Conservation (phyloP, 2,329 filamentous ascomycete genomes). For the Fusarium sp. region DNA sequence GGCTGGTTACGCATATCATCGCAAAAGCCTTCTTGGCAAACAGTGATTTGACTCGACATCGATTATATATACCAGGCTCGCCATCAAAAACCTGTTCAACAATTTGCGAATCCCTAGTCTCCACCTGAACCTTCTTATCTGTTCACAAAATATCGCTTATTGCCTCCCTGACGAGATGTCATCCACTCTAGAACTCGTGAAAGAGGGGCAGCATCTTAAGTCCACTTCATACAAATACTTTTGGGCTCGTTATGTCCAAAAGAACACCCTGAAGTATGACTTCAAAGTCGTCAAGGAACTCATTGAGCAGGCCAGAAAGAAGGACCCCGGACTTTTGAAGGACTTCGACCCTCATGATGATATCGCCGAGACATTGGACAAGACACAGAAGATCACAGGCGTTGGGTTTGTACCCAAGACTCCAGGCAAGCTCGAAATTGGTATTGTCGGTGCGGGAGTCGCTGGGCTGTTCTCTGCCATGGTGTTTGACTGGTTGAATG, state of each 20-base stretch:
- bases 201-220: background rate
- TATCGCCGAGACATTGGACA: slow-evolving; percentile 8
- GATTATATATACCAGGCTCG: too few relatives aligned
- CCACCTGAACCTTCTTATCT: too few relatives aligned
- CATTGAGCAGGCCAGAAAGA: background rate
- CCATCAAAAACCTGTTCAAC: too few relatives aligned
- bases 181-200: too few relatives aligned
- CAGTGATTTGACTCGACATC: too few relatives aligned
- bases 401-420: slow-evolving; percentile 12
- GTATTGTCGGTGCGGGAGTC: slow-evolving; percentile 32
- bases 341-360: background rate
- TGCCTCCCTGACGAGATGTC: too few relatives aligned
- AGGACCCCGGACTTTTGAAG: background rate
- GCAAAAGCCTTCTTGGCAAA: too few relatives aligned
- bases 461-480: slow-evolving; percentile 24
- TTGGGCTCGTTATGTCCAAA: slow-evolving; percentile 31
- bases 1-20: too few relatives aligned
- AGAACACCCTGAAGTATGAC: slow-evolving; percentile 19
- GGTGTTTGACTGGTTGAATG: slow-evolving; percentile 26
- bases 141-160: too few relatives aligned
- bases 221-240: slow-evolving; percentile 30
- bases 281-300: slow-evolving; percentile 8
- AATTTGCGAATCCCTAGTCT: too few relatives aligned
- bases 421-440: slow-evolving; percentile 45
- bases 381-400: slow-evolving; percentile 6